These are phyloP conservation scores for Vaccinium corymbosum DNA, from an alignment of 148 eudicot species.

Conservation along the genomic window DNA sequence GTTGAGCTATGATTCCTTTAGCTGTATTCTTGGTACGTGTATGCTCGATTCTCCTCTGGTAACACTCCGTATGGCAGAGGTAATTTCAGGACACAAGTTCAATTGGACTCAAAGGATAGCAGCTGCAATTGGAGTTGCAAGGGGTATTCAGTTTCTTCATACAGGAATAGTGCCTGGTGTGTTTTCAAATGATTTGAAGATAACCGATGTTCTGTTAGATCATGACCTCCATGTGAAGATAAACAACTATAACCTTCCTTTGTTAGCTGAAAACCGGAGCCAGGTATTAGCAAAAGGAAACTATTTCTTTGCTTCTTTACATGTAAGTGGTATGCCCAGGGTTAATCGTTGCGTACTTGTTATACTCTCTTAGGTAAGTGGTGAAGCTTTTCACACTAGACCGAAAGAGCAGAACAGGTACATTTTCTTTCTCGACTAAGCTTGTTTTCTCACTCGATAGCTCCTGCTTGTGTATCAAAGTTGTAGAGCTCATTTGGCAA, in stretches of 20 bases:
- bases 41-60: background rate
- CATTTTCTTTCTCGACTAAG: background rate
- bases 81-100: slow-evolving; percentile 43
- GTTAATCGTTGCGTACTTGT: slow-evolving; percentile 15
- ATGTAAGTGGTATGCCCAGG: background rate
- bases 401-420: slow-evolving; percentile 25
- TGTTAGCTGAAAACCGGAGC: slow-evolving; percentile 48
- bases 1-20: background rate
- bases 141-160: slow-evolving; percentile 81
- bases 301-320: background rate
- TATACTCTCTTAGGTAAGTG: slow-evolving; percentile 28
- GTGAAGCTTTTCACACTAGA: slow-evolving; percentile 27
- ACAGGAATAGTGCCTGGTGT: slow-evolving; percentile 73
- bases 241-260: slow-evolving; percentile 63
- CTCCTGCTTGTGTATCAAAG: background rate
- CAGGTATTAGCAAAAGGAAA: slow-evolving; percentile 29
- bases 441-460: background rate
- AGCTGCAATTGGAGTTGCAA: slow-evolving; percentile 71
- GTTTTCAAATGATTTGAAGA: slow-evolving; percentile 59
- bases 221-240: slow-evolving; percentile 66
- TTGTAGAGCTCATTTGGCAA: too few species aligned
- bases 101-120: slow-evolving; percentile 64
- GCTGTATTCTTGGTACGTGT: background rate
- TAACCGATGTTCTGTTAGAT: slow-evolving; percentile 67
- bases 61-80: slow-evolving; percentile 10